A percentile compares a stretch with the other conserved stretches of the same genome.
Evolutionary conservation across 2,329 filamentous ascomycete genomes (phyloP).

Genomic region (Hypoxylon sp.): DNA sequence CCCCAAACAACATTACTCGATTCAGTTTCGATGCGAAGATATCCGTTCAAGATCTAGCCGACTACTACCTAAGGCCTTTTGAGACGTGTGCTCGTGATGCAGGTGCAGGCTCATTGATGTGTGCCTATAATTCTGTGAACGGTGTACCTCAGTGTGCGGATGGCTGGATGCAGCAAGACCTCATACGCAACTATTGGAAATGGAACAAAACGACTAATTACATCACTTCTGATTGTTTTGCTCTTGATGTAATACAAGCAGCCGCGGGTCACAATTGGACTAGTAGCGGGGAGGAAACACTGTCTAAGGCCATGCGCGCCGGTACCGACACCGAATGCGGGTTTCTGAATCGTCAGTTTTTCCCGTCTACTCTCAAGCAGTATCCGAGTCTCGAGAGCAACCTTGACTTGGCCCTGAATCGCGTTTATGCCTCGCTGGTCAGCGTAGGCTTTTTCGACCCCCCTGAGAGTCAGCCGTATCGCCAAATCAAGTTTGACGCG

Average conservation of each 20-base stretch:
- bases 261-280: conserved; percentile 10
- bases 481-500: conserved; percentile 8
- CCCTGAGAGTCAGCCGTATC: not conserved
- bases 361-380: conserved; percentile 4
- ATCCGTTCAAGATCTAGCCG: conserved; percentile 9
- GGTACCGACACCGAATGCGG: conserved; percentile 8
- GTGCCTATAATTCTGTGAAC: conserved; percentile 14
- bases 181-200: conserved; percentile 9
- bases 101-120: conserved; percentile 12
- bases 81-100: conserved; percentile 12
- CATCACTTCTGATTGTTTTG: conserved; percentile 10
- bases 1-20: conserved; percentile 3
- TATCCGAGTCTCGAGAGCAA: conserved; percentile 9
- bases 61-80: conserved; percentile 14
- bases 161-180: conserved; percentile 2
- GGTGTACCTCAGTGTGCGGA: conserved; percentile 14
- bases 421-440: conserved; percentile 8
- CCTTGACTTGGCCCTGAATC: not conserved
- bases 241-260: conserved; percentile 12
- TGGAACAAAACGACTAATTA: conserved; percentile 11
- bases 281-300: conserved; percentile 5
- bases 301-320: conserved; percentile 1
- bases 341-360: conserved; percentile 6
- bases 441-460: conserved; percentile 4
- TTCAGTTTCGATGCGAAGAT: conserved; percentile 14